These are phyloP conservation scores for Jacaranda copaia DNA, from an alignment of 257 asterid species.

Conservation along the genomic window DNA sequence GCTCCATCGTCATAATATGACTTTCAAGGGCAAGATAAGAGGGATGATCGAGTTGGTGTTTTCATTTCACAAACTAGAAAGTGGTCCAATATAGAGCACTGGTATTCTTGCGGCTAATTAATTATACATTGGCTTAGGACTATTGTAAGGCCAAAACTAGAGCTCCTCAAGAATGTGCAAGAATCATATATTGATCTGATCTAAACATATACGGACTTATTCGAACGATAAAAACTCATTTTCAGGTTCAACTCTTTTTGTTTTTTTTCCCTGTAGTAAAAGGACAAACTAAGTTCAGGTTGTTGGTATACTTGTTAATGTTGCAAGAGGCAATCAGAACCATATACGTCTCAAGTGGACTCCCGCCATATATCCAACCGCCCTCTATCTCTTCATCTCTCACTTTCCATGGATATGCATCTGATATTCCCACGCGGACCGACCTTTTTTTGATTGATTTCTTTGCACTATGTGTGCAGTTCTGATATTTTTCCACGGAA, in stretches of 20 bases:
- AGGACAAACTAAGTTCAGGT: constrained; percentile 26
- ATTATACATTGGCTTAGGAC: too few species aligned
- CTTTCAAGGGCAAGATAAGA: constrained; percentile 45
- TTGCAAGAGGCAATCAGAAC: constrained; percentile 24
- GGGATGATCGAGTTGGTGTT: constrained; percentile 35
- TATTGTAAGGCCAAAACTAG: not conserved
- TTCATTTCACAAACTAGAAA: constrained; percentile 43
- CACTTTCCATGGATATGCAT: not conserved
- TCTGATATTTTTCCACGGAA: constrained; percentile 1
- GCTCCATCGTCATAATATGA: not conserved
- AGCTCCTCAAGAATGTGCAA: not conserved
- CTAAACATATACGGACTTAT: too few species aligned
- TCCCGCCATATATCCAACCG: constrained; percentile 34
- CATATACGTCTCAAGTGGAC: constrained; percentile 31
- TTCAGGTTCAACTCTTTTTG: constrained; percentile 2
- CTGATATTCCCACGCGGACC: constrained; percentile 19
- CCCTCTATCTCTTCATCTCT: constrained; percentile 17
- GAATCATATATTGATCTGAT: not conserved
- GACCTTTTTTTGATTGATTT: constrained; percentile 18
- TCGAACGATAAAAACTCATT: not conserved
- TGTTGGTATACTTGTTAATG: not conserved
- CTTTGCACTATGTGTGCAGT: constrained; percentile 4
- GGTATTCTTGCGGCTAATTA: too few species aligned
- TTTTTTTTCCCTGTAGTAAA: not conserved
- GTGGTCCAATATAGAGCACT: constrained; percentile 35